A percentile compares a stretch with the other conserved stretches of the same genome.
phyloP scores from a whole-genome alignment of 2,329 filamentous ascomycete species.

The Apiospora pterosperma region DNA sequence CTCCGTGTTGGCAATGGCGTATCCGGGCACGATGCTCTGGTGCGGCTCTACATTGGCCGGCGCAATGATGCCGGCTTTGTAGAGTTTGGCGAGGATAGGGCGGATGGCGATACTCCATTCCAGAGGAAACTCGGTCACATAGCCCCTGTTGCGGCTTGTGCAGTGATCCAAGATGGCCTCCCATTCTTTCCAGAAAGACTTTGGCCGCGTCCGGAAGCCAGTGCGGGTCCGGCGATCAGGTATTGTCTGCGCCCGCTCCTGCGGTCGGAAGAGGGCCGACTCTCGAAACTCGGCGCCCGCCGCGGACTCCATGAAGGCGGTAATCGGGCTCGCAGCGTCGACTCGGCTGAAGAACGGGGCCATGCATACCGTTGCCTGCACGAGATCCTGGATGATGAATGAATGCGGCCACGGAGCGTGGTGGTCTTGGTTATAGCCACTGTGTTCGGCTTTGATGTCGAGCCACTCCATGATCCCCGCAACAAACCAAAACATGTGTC shows the following conservation, averaged over 20 bases:
- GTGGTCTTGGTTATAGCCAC: conserved; percentile 11
- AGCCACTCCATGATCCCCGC: conserved; percentile 24
- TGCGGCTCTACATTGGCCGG: conserved; percentile 23
- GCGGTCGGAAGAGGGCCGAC: conserved; percentile 35
- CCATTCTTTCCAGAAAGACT: conserved; percentile 35
- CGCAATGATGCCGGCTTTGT: conserved; percentile 40
- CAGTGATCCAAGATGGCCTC: conserved; percentile 23
- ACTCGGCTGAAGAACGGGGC: conserved; percentile 34
- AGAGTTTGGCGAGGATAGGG: conserved; percentile 42
- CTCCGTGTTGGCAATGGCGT: conserved; percentile 34
- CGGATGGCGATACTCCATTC: conserved; percentile 38
- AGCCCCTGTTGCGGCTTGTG: conserved; percentile 12
- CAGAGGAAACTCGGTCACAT: conserved; percentile 26
- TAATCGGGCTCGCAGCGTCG: conserved; percentile 15
- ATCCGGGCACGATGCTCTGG: conserved; percentile 26
- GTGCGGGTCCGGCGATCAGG: conserved; percentile 33
- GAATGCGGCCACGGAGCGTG: conserved; percentile 27
- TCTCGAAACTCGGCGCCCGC: conserved; percentile 29
- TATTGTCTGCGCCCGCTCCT: conserved; percentile 31
- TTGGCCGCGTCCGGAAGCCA: conserved; percentile 33
- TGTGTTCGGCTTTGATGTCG: conserved; percentile 18
- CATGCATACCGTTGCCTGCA: conserved; percentile 33
- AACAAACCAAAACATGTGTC: conserved; percentile 24
- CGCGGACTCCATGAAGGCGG: conserved; percentile 31
- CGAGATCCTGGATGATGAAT: conserved; percentile 34